Evolutionary conservation across 768 basidiomycete species (phyloP), one percentile per base, ranked within the genome.

Genomic region (Boletus sp.): DNA sequence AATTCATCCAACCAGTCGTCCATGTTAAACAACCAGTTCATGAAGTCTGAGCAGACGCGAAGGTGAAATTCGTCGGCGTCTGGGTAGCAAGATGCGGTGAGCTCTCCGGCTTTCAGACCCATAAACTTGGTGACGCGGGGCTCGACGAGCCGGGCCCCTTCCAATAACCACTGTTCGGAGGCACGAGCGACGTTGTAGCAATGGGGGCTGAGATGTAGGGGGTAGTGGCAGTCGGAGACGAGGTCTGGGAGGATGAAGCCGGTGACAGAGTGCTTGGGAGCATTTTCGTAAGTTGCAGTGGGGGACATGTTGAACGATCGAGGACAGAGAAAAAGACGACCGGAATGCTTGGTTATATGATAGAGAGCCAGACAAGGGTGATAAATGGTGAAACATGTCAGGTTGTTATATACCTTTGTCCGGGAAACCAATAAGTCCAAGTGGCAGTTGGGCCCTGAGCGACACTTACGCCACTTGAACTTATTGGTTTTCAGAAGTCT

Each of bases 51-150:
- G 56, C 84, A 78, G 56, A 85, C 79, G 30, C 83, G 81, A 35
- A 89, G 78, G 46, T 82, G 80, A 56, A 81, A 78, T 40, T 74
- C 66, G n/a, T 79, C 71, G 21, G 80, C 73, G 25, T 77, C 77
- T 53, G 81, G 77, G 66, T 87, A 88, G 66, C 83, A 85, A 63
- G 74, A 79, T 3, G 83, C 84, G 33, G 84, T 81, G 58, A 89
- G 79, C 57, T 84, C 82, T 41, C 85, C 84, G 13, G 83, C 83
- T 56, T 85, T 81, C 51, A 87, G 75, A 29, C 81, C 83, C 60
- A 76, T 75, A 49, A 87, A 77, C 34, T 70, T 72, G 54, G 68
- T 72, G 30, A 55, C 48, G 8, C 63, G 63, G 53, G 74, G 72
- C 43, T 70, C 70, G 50, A 66, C 62, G 35, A 70, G 64, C 10